phyloP scores from a whole-genome alignment of 768 basidiomycete species.

The Russula dissimulans region DNA sequence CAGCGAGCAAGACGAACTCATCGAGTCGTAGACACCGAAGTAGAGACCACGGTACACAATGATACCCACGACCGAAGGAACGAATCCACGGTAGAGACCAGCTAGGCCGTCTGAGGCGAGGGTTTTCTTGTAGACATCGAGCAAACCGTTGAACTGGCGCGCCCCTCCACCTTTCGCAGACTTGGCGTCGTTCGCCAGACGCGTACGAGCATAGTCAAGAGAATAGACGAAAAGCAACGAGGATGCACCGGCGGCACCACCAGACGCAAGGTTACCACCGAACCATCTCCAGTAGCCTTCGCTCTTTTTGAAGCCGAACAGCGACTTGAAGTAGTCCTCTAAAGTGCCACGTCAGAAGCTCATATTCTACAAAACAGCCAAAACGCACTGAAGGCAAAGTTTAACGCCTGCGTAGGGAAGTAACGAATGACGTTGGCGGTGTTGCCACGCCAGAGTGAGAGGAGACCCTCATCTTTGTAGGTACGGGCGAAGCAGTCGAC shows the following conservation, averaged over 20 bases:
- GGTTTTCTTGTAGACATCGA: constrained; percentile 97
- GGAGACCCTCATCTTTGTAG: constrained; percentile 89
- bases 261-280: constrained; percentile 93
- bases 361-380: background rate
- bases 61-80: constrained; percentile 98
- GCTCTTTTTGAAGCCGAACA: constrained; percentile 97
- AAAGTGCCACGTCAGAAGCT: constrained; percentile 20
- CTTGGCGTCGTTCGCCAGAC: constrained; percentile 97
- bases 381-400: constrained; percentile 97
- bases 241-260: constrained; percentile 98
- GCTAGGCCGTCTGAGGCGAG: constrained; percentile 95
- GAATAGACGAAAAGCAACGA: constrained; percentile 99
- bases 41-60: constrained; percentile 99
- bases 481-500: constrained; percentile 87
- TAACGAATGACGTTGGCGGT: constrained; percentile 99
- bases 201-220: constrained; percentile 98
- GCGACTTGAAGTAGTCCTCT: constrained; percentile 98
- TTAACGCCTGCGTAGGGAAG: constrained; percentile 99
- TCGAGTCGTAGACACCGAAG: constrained; percentile 94
- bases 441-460: constrained; percentile 98
- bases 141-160: constrained; percentile 97
- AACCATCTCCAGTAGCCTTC: constrained; percentile 99
- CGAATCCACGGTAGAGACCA: constrained; percentile 99
- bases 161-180: constrained; percentile 85
- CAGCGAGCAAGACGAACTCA: constrained; percentile 48